Conservation (phyloP, 495 filamentous ascomycete species). For the Lasiosphaeria hispida region DNA sequence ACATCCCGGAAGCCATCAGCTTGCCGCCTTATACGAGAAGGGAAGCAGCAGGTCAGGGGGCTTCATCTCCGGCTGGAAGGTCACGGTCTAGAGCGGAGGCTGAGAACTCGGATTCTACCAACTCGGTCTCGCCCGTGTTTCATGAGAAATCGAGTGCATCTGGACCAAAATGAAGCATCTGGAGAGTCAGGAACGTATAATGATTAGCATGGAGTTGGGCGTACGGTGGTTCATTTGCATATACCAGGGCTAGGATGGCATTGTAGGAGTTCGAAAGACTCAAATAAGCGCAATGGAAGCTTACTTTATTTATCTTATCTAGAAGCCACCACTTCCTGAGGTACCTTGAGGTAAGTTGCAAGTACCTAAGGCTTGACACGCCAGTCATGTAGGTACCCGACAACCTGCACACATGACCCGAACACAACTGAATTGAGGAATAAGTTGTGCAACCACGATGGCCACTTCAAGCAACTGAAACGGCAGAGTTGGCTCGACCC, state of each 20-base stretch:
- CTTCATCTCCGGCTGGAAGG: neutral
- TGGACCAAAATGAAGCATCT: neutral
- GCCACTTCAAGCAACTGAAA: too few relatives aligned
- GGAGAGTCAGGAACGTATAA: neutral
- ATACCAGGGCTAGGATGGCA: too few relatives aligned
- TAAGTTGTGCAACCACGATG: too few relatives aligned
- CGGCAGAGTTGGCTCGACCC: too few relatives aligned
- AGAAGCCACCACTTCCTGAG: too few relatives aligned
- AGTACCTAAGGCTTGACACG: too few relatives aligned
- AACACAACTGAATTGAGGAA: too few relatives aligned
- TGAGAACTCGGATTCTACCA: neutral
- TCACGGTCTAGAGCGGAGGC: neutral
- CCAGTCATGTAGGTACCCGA: too few relatives aligned
- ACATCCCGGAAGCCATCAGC: constrained; percentile 6
- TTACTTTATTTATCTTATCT: too few relatives aligned
- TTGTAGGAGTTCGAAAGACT: neutral
- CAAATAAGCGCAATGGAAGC: too few relatives aligned
- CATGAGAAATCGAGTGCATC: neutral
- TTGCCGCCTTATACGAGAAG: constrained; percentile 11
- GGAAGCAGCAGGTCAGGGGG: neutral
- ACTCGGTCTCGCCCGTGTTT: constrained; percentile 2
- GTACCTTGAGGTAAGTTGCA: too few relatives aligned
- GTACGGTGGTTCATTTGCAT: neutral
- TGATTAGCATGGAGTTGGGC: constrained; percentile 7
- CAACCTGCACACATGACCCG: too few relatives aligned